phyloP scores from a whole-genome alignment of 2,329 filamentous ascomycete genomes.

The Paecilomyces sp. region DNA sequence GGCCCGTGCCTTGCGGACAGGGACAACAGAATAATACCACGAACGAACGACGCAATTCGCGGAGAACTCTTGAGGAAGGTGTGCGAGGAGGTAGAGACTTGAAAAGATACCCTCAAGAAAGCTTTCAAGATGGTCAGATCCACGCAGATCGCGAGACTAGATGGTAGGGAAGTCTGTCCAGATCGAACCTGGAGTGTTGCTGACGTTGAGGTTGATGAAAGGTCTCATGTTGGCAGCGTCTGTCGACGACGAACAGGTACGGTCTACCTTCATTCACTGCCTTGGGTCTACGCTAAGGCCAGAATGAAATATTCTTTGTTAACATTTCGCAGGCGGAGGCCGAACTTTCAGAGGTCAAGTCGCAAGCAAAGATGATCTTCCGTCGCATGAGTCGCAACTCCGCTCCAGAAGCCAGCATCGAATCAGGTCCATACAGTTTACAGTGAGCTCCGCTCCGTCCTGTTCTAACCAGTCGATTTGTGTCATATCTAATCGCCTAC shows the following conservation, averaged over 20 bases:
- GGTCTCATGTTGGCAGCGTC: slow-evolving; percentile 93
- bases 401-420: slow-evolving; percentile 85
- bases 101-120: neutral
- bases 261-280: slow-evolving; percentile 10
- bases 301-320: neutral
- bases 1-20: neutral
- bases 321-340: slow-evolving; percentile 51
- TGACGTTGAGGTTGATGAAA: slow-evolving; percentile 32
- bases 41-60: neutral
- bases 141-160: slow-evolving; percentile 88
- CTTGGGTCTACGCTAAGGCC: neutral
- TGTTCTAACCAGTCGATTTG: neutral
- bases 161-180: slow-evolving; percentile 52
- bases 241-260: slow-evolving; percentile 78
- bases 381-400: slow-evolving; percentile 82
- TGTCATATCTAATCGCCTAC: slow-evolving; percentile 4
- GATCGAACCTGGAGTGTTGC: slow-evolving; percentile 6
- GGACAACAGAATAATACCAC: neutral
- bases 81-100: neutral
- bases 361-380: slow-evolving; percentile 83
- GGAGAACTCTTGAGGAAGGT: neutral
- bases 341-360: slow-evolving; percentile 79
- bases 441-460: slow-evolving; percentile 54
- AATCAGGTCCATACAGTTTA: slow-evolving; percentile 73
- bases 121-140: slow-evolving; percentile 68